Evolutionary conservation across 2,329 filamentous ascomycete genomes (phyloP).

Genomic region (Nannizzia gypsea): DNA sequence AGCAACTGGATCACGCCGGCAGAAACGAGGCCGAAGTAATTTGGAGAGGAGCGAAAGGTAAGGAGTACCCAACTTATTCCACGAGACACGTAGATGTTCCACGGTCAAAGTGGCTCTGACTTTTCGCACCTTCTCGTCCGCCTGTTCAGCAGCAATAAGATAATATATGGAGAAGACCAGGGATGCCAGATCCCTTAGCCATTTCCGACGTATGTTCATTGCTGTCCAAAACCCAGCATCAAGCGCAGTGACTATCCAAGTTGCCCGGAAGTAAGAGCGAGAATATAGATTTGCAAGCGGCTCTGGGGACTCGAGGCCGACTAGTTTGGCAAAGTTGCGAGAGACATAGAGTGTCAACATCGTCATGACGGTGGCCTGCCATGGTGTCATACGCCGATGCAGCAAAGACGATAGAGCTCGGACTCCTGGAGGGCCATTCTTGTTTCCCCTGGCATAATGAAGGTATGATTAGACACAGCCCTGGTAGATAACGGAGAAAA

Average conservation of each 20-base stretch:
- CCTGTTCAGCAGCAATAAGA: conserved; percentile 79
- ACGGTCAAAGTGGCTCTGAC: conserved; percentile 77
- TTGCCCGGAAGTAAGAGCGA: conserved; percentile 83
- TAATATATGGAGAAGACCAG: conserved; percentile 84
- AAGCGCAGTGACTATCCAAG: conserved; percentile 87
- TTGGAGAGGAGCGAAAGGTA: conserved; percentile 64
- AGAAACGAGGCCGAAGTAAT: conserved; percentile 65
- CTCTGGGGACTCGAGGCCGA: conserved; percentile 83
- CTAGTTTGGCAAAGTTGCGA: conserved; percentile 85
- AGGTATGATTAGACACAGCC: background rate
- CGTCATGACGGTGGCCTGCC: conserved; percentile 79
- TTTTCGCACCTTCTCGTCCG: conserved; percentile 91
- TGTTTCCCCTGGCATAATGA: conserved; percentile 54
- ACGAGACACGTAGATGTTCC: conserved; percentile 81
- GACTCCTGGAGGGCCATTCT: conserved; percentile 72
- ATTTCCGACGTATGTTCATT: conserved; percentile 75
- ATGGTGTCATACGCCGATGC: conserved; percentile 62
- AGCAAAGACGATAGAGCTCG: conserved; percentile 60
- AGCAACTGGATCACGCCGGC: conserved; percentile 66
- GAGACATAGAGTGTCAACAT: conserved; percentile 84
- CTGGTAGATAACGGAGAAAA: background rate
- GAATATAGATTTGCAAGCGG: conserved; percentile 91
- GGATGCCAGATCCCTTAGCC: conserved; percentile 69
- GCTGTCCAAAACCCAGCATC: conserved; percentile 98
- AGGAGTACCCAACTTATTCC: conserved; percentile 88